These are phyloP conservation scores for Cryptosporidium canis DNA, from an alignment of 169 alveolate genomes.

Conservation along the genomic window DNA sequence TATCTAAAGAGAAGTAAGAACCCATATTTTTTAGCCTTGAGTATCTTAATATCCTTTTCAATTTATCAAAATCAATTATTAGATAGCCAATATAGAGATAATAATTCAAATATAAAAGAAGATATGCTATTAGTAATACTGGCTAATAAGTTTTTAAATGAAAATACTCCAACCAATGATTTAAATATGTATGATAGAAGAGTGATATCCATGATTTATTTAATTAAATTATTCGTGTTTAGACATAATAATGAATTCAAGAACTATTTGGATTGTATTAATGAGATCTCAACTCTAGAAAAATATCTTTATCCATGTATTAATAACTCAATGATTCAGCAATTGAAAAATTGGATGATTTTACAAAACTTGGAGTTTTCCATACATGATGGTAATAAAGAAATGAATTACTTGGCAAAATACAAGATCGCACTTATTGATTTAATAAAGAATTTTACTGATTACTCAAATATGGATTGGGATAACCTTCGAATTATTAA, in stretches of 20 bases:
- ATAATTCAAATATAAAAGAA: background rate
- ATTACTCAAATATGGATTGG: conserved; percentile 1
- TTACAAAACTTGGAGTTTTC: background rate
- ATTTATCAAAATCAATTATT: conserved; percentile 16
- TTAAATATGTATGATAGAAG: conserved; percentile 32
- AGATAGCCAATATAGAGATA: background rate
- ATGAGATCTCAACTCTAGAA: background rate
- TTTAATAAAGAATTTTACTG: conserved; percentile 5
- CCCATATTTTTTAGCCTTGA: conserved; percentile 38
- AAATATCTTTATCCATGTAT: conserved; percentile 29
- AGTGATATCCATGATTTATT: background rate
- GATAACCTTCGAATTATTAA: conserved; percentile 37
- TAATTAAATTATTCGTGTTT: conserved; percentile 33
- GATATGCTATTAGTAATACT: conserved; percentile 11
- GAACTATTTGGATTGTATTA: background rate
- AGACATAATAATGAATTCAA: conserved; percentile 1
- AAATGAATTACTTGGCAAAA: background rate
- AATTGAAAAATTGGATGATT: conserved; percentile 16
- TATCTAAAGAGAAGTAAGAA: conserved; percentile 3
- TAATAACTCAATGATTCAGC: background rate
- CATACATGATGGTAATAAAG: background rate
- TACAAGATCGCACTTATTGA: background rate
- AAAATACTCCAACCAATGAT: background rate
- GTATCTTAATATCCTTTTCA: conserved; percentile 29
- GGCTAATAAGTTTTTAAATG: background rate